A percentile compares a stretch with the other conserved stretches of the same genome.
Evolutionary conservation across 148 eudicot genomes (phyloP).

Genomic region (Dysphania ambrosioides): DNA sequence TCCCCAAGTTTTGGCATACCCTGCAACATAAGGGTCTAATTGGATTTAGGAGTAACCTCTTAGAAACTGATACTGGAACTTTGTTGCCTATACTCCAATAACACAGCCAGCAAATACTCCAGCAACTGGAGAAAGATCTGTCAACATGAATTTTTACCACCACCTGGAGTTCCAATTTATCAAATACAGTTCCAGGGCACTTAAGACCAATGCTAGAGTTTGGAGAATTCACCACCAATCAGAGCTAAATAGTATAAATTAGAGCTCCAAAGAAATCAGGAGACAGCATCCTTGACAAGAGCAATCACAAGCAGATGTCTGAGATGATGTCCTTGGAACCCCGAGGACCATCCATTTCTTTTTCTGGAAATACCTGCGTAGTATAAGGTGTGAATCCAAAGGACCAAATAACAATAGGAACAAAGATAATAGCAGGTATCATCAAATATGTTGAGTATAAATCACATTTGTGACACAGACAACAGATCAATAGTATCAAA

Average conservation of each 20-base stretch:
- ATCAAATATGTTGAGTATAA: conserved; percentile 5
- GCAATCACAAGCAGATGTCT: conserved; percentile 3
- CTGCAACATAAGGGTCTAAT: neutral
- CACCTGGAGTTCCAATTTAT: neutral
- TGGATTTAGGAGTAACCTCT: conserved; percentile 1
- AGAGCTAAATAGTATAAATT: neutral
- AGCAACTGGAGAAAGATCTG: neutral
- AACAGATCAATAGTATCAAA: neutral
- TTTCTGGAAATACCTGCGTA: conserved; percentile 25
- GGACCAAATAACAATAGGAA: conserved; percentile 11
- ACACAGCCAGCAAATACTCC: neutral
- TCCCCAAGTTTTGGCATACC: neutral
- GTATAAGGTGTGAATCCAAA: conserved; percentile 20
- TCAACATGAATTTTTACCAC: neutral
- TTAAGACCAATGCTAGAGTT: neutral
- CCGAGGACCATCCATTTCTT: conserved; percentile 3
- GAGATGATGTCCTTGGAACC: neutral
- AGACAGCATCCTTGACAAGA: conserved; percentile 4
- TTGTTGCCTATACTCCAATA: neutral
- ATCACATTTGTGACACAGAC: neutral
- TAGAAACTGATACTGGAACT: neutral
- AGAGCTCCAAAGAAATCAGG: neutral
- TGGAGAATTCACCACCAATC: neutral
- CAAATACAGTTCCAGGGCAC: neutral
- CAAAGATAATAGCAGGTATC: conserved; percentile 15